phyloP scores from a whole-genome alignment of 257 asterid genomes.

The Solanum megistacrolobum region DNA sequence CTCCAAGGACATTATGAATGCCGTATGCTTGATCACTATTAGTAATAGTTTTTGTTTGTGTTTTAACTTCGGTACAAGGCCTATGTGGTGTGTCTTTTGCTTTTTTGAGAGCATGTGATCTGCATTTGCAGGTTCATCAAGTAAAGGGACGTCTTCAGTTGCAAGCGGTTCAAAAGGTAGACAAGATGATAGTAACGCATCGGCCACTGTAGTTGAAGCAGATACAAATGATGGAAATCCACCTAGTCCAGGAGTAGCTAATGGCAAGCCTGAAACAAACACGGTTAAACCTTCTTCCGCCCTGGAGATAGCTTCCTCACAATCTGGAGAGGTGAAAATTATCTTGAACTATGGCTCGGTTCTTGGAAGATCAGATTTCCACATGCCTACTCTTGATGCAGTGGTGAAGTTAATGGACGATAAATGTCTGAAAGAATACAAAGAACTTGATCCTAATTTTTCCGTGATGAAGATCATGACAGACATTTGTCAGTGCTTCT shows the following conservation, averaged over 20 bases:
- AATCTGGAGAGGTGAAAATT: constrained; percentile 1
- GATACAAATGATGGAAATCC: neutral
- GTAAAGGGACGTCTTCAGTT: neutral
- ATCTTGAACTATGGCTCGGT: neutral
- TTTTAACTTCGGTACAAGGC: neutral
- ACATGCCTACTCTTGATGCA: neutral
- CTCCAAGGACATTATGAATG: neutral
- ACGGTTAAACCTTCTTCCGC: neutral
- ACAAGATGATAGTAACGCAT: neutral
- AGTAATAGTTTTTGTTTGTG: neutral
- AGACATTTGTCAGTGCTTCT: constrained; percentile 3
- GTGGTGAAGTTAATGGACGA: constrained; percentile 5
- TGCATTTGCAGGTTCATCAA: neutral
- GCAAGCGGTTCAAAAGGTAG: neutral
- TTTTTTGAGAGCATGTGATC: neutral
- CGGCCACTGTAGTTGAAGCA: neutral
- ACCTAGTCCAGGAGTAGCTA: neutral
- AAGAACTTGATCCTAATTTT: neutral
- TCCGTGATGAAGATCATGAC: neutral
- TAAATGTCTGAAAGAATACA: neutral
- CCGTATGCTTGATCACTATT: neutral
- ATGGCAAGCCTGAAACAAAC: neutral
- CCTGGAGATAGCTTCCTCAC: constrained; percentile 6
- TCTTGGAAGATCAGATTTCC: constrained; percentile 2
- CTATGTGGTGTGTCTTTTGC: neutral